Evolutionary conservation across 208 protist species (phyloP), one percentile per base, ranked within the genome.

Genomic region (Lotmaria passim): DNA sequence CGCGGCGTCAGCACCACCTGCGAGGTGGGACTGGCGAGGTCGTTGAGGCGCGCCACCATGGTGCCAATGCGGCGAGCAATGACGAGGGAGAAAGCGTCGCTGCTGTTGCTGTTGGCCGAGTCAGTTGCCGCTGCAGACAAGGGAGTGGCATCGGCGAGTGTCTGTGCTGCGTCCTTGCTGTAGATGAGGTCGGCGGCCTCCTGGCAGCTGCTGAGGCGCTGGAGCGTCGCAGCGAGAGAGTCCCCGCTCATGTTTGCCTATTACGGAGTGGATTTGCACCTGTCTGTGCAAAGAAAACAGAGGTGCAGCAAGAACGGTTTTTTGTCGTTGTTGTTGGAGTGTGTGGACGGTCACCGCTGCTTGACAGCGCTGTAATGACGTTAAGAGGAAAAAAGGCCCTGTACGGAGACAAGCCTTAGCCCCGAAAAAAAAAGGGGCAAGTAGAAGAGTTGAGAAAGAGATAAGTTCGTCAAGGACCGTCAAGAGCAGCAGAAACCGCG

Each of bases 51-150:
- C 7, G 74, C 69, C 65, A 90, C 83, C 58, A 86, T 62, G 0
- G 79, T 83, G 4, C 75, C 81, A 8, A 90, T 85, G 39, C 70
- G 69, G 38, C 78, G 84, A 17, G 84, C 84, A 33, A 89, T 67
- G 17, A 70, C 30, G 19, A 84, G 58, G 7, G 70, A 68, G 53
- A 84, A 46, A 28, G 8, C 24, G 3, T 6, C 44, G 8, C 1
- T 26, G 36, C 1, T 26, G 39, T n/a, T n/a, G n/a, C n/a, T n/a
- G n/a, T n/a, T n/a, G n/a, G n/a, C n/a, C n/a, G n/a, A n/a, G n/a
- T n/a, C n/a, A n/a, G n/a, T n/a, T n/a, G n/a, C n/a, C n/a, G n/a
- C n/a, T n/a, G n/a, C n/a, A n/a, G 30, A 2, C 5, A 34, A 19
- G 6, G 50, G 5, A 31, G 44, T 17, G 0, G 28, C 41, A 10